Conservation (phyloP, 352 stramenopile genomes). For the Blastocystis sp. region DNA sequence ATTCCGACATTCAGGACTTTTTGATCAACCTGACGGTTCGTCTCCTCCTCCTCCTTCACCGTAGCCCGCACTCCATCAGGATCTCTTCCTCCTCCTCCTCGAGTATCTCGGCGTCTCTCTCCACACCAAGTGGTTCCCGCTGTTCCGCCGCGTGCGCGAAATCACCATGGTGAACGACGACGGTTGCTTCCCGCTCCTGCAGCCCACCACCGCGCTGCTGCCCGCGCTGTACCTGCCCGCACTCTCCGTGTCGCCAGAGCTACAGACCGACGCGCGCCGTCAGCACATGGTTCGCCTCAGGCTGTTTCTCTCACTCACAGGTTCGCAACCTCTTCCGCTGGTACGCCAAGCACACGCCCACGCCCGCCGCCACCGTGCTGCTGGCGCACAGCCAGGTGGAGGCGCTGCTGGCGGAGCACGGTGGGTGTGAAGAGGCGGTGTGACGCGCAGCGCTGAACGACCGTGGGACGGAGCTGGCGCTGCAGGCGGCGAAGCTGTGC, state of each 20-base stretch:
- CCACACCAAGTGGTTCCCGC: not conserved
- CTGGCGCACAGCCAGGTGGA: slow-evolving; percentile 34
- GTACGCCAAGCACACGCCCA: not conserved
- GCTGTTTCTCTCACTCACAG: too few relatives aligned
- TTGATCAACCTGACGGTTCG: slow-evolving; percentile 41
- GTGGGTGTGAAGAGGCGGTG: not conserved
- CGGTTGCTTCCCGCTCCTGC: not conserved
- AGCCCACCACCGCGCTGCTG: not conserved
- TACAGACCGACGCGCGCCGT: slow-evolving; percentile 7
- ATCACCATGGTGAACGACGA: slow-evolving; percentile 24
- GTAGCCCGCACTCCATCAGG: slow-evolving; percentile 14
- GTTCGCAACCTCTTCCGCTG: slow-evolving; percentile 46
- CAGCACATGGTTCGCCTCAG: slow-evolving; percentile 35
- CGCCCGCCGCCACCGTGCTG: not conserved
- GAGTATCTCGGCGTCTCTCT: slow-evolving; percentile 13
- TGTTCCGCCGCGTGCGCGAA: slow-evolving; percentile 37
- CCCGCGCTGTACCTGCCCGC: not conserved
- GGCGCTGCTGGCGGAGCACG: not conserved
- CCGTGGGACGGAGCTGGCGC: not conserved
- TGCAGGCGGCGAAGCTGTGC: not conserved
- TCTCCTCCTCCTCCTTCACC: not conserved
- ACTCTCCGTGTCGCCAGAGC: not conserved
- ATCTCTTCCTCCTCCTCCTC: slow-evolving; percentile 32
- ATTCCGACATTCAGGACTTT: slow-evolving; percentile 36
- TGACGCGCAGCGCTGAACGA: not conserved